Percentiles rank a stretch among this genome's conserved stretches.
Evolutionary conservation across 176 grass and related monocot genomes (phyloP).

Genomic region (Sorghum bicolor): Sorghum_bicolor_NCBIv3 NC_012876.2:4830001-4830500

Average conservation of each 20-base stretch:
- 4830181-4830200: slow-evolving; percentile 53
- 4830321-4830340: slow-evolving; percentile 59
- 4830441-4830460: slow-evolving; percentile 81
- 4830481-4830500: slow-evolving; percentile 42
- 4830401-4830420: slow-evolving; percentile 25
- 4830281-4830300: slow-evolving; percentile 76
- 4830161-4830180: slow-evolving; percentile 36
- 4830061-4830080: background rate
- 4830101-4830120: slow-evolving; percentile 8
- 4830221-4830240: slow-evolving; percentile 14
- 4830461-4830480: slow-evolving; percentile 34
- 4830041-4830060: slow-evolving; percentile 42
- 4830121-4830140: slow-evolving; percentile 77
- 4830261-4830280: slow-evolving; percentile 54
- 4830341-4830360: slow-evolving; percentile 82
- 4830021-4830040: slow-evolving; percentile 67
- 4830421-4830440: slow-evolving; percentile 59
- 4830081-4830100: background rate
- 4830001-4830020: slow-evolving; percentile 63
- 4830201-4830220: slow-evolving; percentile 55
- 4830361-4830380: slow-evolving; percentile 54
- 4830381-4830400: background rate
- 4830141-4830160: slow-evolving; percentile 66
- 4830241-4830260: slow-evolving; percentile 39
- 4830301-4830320: slow-evolving; percentile 31